Base-by-base conservation (phyloP, 2,329 filamentous ascomycete species). In the Arthroderma sp. region DNA sequence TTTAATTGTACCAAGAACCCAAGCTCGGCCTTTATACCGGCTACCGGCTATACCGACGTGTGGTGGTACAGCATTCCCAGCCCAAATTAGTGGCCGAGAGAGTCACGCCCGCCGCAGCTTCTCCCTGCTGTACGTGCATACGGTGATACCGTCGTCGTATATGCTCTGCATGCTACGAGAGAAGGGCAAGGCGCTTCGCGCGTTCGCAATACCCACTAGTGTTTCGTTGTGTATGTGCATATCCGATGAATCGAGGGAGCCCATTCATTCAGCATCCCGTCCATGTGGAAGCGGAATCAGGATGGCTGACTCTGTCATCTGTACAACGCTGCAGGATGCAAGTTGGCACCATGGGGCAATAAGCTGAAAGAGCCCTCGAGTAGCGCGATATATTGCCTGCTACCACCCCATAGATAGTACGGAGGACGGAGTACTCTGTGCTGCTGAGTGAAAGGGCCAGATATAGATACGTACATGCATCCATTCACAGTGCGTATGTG, bases 41-140 rank as follows among this genome's bases (percentile, higher is more conserved):
- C 13, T 51, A 31, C 47, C 47, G 47, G 47, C 23, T 25, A 51
- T 31, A 15, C 47, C 47, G 47, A 51, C n/a, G 47, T 31, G 47
- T 21, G 47, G 47, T 51, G 13, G 28, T 51, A 51, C 47, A 31
- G 33, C 15, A 33, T 51, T 33, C 25, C 47, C 47, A 33, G 28
- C 47, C 47, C 47, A 51, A 31, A 51, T 51, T 51, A 51, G 25
- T 25, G 47, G 47, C 23, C 23, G 47, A 51, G 47, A 51, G 23
- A 33, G 47, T 33, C 25, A 51, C 23, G 47, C 47, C 41, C 21
- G 19, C 19, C 41, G 19, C 41, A 51, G 23, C 13, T 19, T 19
- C 25, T 31, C 15, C 4, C n/a, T 51, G 25, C 47, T 8, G 47
- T 31, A 51, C 28, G 25, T 33, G 28, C 47, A 33, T 51, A n/a